Base-by-base conservation (phyloP, 2,329 filamentous ascomycete species). In the Verticillium longisporum region DNA sequence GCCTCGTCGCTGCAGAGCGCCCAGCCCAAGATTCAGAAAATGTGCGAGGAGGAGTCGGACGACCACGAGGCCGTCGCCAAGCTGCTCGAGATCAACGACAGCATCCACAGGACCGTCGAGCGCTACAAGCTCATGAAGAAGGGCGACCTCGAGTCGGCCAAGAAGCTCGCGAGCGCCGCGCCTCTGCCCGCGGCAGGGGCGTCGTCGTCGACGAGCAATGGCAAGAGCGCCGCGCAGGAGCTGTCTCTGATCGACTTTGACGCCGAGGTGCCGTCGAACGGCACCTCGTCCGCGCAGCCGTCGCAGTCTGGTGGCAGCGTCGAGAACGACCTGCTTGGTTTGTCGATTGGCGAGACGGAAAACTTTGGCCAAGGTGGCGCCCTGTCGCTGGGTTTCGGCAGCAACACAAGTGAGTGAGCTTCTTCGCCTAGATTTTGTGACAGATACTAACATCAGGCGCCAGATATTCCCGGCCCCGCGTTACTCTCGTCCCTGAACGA, bases 21-120 rank as follows among this genome's bases (percentile, higher is more conserved):
- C 2, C 95, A 99, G 70, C 95, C 95, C 9, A 72, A 64, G 4
- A 77, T 86, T 26, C 79, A 74, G 64, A 67, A 70, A 0, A 85
- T 85, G 71, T 73, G 84, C 26, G 77, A 84, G 54, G 70, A 71
- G 13, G 82, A 81, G 57, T 61, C 72, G 36, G 75, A 81, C 64
- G 95, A 99, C 71, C 88, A 92, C 64, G 95, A 97, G 77, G 95
- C 95, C 5, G 95, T 99, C 6, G 91, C 92, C 54, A 97, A 97
- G 75, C 81, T 99, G 11, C 83, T 99, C 61, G 92, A 98, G 72
- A 98, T 99, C 71, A 99, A 99, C 72, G 95, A 99, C 75, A 97
- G 93, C 77, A 99, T 99, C 84, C 91, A 98, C 72, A 87, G 94
- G 64, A 99, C 95, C 1, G 91, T 98, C 61, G 92, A 98, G 76